A percentile compares a stretch with the other conserved stretches of the same genome.
phyloP scores from a whole-genome alignment of 306 rosid species.

The Quercus variabilis region DNA sequence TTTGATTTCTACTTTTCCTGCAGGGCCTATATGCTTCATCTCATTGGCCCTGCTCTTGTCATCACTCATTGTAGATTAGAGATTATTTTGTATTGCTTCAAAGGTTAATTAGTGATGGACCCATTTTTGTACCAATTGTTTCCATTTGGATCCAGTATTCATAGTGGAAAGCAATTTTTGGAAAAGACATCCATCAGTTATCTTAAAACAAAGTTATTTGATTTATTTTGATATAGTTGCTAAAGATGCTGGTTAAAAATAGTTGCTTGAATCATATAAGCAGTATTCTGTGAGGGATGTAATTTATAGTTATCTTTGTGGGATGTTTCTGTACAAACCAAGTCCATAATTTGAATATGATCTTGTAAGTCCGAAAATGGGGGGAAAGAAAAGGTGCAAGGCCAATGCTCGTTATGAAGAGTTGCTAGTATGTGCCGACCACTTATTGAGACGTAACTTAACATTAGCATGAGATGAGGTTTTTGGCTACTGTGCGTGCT shows the following conservation, averaged over 20 bases:
- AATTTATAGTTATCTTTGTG: neutral
- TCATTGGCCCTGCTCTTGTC: neutral
- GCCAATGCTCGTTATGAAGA: too few relatives aligned
- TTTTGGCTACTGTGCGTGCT: too few relatives aligned
- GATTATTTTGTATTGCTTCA: conserved; percentile 5
- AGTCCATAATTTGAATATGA: neutral
- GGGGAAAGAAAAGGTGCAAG: too few relatives aligned
- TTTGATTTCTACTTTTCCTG: neutral
- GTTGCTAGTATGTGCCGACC: too few relatives aligned
- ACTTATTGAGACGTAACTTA: too few relatives aligned
- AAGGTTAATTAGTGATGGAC: conserved; percentile 5
- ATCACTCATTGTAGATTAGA: neutral
- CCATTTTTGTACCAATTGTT: conserved; percentile 8
- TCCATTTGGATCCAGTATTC: neutral
- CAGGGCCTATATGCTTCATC: neutral
- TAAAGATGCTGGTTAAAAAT: neutral
- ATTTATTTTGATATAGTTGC: neutral
- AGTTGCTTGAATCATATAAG: neutral
- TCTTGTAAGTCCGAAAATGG: too few relatives aligned
- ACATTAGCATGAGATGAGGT: too few relatives aligned
- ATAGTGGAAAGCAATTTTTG: neutral
- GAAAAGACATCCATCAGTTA: neutral
- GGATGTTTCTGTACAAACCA: neutral
- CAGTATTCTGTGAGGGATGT: neutral
- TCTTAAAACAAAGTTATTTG: neutral